Conservation (phyloP, 2,329 filamentous ascomycete genomes). For the Teratosphaeria destructans region DNA sequence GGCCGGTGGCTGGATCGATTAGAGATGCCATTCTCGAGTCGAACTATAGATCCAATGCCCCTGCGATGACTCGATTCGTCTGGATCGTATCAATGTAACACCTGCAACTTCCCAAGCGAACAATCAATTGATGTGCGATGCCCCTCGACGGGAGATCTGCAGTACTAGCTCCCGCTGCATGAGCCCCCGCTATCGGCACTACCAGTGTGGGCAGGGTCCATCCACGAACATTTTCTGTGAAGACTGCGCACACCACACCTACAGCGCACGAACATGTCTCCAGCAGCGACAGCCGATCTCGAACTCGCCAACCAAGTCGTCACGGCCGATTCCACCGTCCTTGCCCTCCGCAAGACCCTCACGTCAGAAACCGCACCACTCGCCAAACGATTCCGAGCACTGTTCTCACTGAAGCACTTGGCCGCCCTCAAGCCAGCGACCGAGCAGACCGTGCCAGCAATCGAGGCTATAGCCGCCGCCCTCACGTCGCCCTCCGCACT, state of each 20-base stretch:
- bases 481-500: slow-evolving; percentile 79
- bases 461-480: slow-evolving; percentile 75
- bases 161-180: neutral
- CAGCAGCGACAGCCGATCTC: slow-evolving; percentile 1
- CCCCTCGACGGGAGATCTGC: neutral
- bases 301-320: neutral
- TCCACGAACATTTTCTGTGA: neutral
- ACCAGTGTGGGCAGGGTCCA: neutral
- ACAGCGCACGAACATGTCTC: neutral
- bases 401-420: slow-evolving; percentile 94
- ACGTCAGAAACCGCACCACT: slow-evolving; percentile 72
- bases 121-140: neutral
- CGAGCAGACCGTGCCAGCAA: slow-evolving; percentile 50
- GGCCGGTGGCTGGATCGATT: slow-evolving; percentile 60
- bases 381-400: slow-evolving; percentile 81
- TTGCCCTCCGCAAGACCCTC: slow-evolving; percentile 62
- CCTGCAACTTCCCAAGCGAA: neutral
- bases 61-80: neutral
- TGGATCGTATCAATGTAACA: neutral
- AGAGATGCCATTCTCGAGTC: slow-evolving; percentile 42
- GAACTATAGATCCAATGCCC: neutral
- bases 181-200: neutral
- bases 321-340: slow-evolving; percentile 39
- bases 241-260: neutral
- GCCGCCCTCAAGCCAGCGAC: slow-evolving; percentile 55